Base-by-base conservation (phyloP, 208 protist genomes). In the Trypanosomatidae sp. region DNA sequence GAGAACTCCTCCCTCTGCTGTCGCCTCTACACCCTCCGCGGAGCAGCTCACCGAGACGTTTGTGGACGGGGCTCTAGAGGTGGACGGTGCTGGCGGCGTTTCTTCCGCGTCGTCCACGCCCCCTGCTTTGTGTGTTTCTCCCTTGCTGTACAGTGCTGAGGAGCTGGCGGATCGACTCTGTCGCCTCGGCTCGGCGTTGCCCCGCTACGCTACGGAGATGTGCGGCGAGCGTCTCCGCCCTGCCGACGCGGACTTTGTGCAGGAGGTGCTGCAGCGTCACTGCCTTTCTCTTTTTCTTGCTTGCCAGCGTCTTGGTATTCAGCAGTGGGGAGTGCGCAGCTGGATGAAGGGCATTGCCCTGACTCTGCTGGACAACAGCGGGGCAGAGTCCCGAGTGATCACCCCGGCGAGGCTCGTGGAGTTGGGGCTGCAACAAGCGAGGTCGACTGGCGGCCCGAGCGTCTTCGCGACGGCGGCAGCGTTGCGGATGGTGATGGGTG, bases 111-210 rank as follows among this genome's bases (percentile, higher is more conserved):
- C 22, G 39, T 47, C 33, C 39, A 44, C 60, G 22, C 22, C 9
- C 9, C 3, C 36, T 39, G 36, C 7, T 25, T 65, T 22, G 36
- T 19, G 3, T 8, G 4, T 25, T 46, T 3, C 49, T 2, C 25
- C 49, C 8, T 22, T 43, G n/a, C 68, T 62, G 33, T 72, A 62
- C 46, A 71, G 55, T 9, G 67, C 73, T n/a, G 88, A 86, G 73
- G 88, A 91, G 67, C 65, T 93, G 15, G 88, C 85, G 6, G 88
- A 93, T 66, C 70, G 87, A 12, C 58, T 90, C 30, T 91, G 84
- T 58, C 88, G 88, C 22, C 76, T 89, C 41, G 88, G 88, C 66
- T 73, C 81, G 19, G 60, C 73, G n/a, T 62, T 93, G 9, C 83
- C 79, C 36, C 65, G 76, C 36, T 73, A 81, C 53, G 71, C 76